A percentile compares a stretch with the other conserved stretches of the same genome.
Conservation (phyloP, 495 filamentous ascomycete species). For the Penicillium dipodomyicola region DNA sequence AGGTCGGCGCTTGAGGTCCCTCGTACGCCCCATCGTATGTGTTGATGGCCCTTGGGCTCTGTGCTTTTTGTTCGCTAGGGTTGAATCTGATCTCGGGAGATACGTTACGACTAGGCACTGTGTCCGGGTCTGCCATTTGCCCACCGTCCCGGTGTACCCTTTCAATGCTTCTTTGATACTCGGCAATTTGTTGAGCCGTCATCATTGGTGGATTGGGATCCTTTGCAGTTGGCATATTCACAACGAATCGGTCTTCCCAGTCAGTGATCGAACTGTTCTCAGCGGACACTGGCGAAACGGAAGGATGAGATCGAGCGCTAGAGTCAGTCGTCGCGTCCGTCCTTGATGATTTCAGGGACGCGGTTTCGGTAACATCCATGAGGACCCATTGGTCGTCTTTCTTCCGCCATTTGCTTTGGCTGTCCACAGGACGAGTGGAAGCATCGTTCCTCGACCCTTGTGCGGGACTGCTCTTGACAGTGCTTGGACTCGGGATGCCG, state of each 20-base stretch:
- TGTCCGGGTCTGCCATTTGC: conserved; percentile 33
- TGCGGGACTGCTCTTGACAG: conserved; percentile 15
- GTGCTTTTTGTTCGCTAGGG: conserved; percentile 4
- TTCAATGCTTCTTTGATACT: conserved; percentile 44
- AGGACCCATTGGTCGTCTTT: conserved; percentile 29
- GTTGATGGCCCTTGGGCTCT: conserved; percentile 13
- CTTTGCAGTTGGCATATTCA: conserved; percentile 47
- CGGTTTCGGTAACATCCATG: conserved; percentile 18
- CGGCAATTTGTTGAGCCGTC: conserved; percentile 38
- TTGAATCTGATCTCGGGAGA: conserved; percentile 27
- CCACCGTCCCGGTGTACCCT: conserved; percentile 30
- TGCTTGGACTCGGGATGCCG: conserved; percentile 28
- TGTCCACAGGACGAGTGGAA: conserved; percentile 10
- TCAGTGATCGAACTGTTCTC: conserved; percentile 35
- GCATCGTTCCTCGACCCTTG: conserved; percentile 10
- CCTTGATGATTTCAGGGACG: conserved; percentile 19
- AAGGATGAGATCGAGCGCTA: conserved; percentile 31
- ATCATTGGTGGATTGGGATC: conserved; percentile 45
- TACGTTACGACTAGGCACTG: conserved; percentile 31
- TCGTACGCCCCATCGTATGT: conserved; percentile 32
- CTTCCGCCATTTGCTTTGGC: conserved; percentile 25
- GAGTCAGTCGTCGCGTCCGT: conserved; percentile 30
- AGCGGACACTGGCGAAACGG: conserved; percentile 37
- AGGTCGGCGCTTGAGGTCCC: conserved; percentile 9
- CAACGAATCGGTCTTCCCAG: conserved; percentile 48